Conservation (phyloP, 495 filamentous ascomycete species). For the Talaromyces thailandensis region DNA sequence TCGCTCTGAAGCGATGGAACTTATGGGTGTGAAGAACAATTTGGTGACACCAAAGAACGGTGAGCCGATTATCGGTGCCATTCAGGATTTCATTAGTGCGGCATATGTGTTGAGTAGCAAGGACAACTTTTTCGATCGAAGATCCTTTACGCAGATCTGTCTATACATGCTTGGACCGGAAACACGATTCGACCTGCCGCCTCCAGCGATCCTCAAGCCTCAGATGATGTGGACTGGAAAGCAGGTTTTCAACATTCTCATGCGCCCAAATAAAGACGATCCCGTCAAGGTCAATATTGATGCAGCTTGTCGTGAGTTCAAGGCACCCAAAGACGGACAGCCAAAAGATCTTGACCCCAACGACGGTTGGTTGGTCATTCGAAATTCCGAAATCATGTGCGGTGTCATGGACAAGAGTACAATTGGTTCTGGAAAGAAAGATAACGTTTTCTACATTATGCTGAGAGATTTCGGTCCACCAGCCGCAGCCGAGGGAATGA, state of each 20-base stretch:
- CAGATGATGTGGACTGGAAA: conserved; percentile 93
- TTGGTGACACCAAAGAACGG: conserved; percentile 93
- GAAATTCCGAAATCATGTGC: conserved; percentile 97
- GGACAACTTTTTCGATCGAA: conserved; percentile 83
- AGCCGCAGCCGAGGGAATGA: conserved; percentile 86
- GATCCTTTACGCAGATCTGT: conserved; percentile 78
- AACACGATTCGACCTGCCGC: conserved; percentile 73
- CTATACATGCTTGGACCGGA: conserved; percentile 87
- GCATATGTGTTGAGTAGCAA: conserved; percentile 88
- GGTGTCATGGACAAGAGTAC: conserved; percentile 97
- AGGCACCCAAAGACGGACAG: conserved; percentile 37
- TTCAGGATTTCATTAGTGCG: conserved; percentile 97
- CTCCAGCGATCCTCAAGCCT: conserved; percentile 77
- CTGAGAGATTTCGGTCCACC: conserved; percentile 89
- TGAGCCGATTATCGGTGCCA: conserved; percentile 95
- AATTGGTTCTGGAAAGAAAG: conserved; percentile 93
- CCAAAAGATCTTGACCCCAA: conserved; percentile 68
- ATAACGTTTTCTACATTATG: conserved; percentile 94
- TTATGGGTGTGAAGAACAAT: conserved; percentile 99
- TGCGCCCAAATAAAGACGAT: conserved; percentile 78
- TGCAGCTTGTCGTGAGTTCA: conserved; percentile 80
- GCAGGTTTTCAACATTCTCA: conserved; percentile 90
- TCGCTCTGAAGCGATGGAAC: conserved; percentile 82
- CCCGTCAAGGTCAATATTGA: conserved; percentile 85
- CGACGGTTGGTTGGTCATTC: conserved; percentile 82